These are phyloP conservation scores for Saccharomyces hybrid DNA, from an alignment of 1,139 yeast species.

Conservation along the genomic window DNA sequence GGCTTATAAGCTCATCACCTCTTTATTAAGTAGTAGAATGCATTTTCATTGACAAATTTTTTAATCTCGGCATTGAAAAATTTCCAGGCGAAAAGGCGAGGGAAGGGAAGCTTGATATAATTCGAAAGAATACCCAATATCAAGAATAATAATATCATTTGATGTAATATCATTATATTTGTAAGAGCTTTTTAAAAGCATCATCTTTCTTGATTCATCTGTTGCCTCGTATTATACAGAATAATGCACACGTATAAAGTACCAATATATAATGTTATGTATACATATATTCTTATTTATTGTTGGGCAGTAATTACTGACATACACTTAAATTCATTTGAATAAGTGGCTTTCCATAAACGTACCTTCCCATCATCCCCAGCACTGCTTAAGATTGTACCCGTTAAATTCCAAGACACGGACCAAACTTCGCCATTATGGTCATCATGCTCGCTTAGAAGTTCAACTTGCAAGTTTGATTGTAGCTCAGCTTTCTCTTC, in stretches of 20 bases:
- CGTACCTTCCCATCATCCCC: slow-evolving; percentile 94
- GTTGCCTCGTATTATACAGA: neutral
- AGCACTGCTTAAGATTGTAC: slow-evolving; percentile 84
- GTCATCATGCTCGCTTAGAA: slow-evolving; percentile 56
- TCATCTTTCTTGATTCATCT: neutral
- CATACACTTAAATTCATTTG: slow-evolving; percentile 86
- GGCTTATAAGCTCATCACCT: neutral
- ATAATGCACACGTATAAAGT: neutral
- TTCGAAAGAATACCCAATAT: neutral
- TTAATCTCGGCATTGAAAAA: slow-evolving; percentile 1
- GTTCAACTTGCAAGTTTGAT: slow-evolving; percentile 37
- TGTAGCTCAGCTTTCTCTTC: slow-evolving; percentile 5
- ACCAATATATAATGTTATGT: neutral
- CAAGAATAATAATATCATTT: neutral
- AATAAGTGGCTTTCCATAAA: slow-evolving; percentile 83
- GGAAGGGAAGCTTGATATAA: neutral
- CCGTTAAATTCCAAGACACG: slow-evolving; percentile 90
- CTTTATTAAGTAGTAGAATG: neutral
- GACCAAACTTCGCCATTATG: slow-evolving; percentile 93
- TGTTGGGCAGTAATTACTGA: slow-evolving; percentile 72
- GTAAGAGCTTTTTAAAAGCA: neutral
- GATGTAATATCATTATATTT: neutral
- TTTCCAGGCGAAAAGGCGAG: neutral
- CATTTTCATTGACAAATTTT: neutral
- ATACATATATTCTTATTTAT: neutral